Evolutionary conservation across 2,329 filamentous ascomycete genomes (phyloP).

Genomic region (Juglanconis oblonga): DNA sequence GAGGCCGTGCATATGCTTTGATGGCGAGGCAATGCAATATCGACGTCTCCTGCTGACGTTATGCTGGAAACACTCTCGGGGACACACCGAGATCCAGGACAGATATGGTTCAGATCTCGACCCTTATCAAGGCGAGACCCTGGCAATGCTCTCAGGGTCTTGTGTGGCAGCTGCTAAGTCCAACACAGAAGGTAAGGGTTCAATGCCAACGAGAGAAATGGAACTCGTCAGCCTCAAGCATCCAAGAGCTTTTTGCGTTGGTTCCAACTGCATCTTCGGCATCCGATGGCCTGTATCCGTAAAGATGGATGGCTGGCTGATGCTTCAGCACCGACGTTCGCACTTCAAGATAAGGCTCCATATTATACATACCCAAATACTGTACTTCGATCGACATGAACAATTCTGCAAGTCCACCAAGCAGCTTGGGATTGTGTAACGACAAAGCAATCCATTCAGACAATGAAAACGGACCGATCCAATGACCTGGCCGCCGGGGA

Average conservation of each 20-base stretch:
- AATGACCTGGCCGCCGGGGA: background rate
- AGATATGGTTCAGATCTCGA: background rate
- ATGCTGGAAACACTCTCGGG: background rate
- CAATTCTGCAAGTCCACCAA: background rate
- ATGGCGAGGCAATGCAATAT: background rate
- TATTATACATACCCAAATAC: background rate
- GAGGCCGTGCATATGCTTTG: constrained; percentile 3
- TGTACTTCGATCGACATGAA: background rate
- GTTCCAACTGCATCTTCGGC: constrained; percentile 4
- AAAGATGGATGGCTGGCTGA: background rate
- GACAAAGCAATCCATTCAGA: constrained; percentile 6
- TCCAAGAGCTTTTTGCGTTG: background rate
- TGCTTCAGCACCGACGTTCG: background rate
- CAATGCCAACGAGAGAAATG: background rate
- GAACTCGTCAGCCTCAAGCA: background rate
- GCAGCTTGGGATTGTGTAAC: background rate
- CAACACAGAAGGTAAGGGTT: background rate
- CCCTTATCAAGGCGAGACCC: background rate
- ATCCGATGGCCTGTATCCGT: constrained; percentile 3
- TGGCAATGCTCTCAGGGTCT: background rate
- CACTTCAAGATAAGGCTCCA: background rate
- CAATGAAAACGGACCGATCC: constrained; percentile 10
- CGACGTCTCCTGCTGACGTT: background rate
- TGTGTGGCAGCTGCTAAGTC: background rate
- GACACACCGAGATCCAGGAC: background rate